A percentile compares a stretch with the other conserved stretches of the same genome.
phyloP scores from a whole-genome alignment of 495 filamentous ascomycete species.

The Saxispiralis lemnorum region DNA sequence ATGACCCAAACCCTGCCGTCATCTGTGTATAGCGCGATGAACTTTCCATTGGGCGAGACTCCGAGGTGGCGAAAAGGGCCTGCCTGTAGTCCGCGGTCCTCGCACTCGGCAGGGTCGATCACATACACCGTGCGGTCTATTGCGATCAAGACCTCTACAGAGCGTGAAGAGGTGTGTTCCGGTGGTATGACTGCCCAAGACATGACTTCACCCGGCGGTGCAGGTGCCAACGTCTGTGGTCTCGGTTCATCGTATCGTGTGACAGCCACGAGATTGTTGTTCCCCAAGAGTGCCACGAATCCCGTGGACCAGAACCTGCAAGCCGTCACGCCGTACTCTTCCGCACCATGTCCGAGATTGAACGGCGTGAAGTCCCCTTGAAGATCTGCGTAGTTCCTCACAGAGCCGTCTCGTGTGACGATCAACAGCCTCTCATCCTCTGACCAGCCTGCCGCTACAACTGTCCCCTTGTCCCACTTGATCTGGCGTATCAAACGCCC shows the following conservation, averaged over 20 bases:
- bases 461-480: slow-evolving; percentile 80
- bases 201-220: slow-evolving; percentile 60
- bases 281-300: slow-evolving; percentile 80
- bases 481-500: slow-evolving; percentile 65
- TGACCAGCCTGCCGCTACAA: slow-evolving; percentile 87
- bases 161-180: slow-evolving; percentile 76
- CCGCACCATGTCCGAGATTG: slow-evolving; percentile 72
- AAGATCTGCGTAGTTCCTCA: slow-evolving; percentile 79
- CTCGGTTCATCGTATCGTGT: slow-evolving; percentile 80
- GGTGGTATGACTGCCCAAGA: slow-evolving; percentile 86
- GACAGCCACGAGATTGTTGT: slow-evolving; percentile 75
- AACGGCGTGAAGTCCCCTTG: slow-evolving; percentile 92
- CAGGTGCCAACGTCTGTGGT: slow-evolving; percentile 61
- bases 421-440: slow-evolving; percentile 88
- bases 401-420: slow-evolving; percentile 74
- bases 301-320: slow-evolving; percentile 85
- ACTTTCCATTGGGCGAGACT: slow-evolving; percentile 79
- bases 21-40: slow-evolving; percentile 67
- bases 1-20: slow-evolving; percentile 85
- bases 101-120: slow-evolving; percentile 71
- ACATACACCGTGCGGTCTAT: slow-evolving; percentile 72
- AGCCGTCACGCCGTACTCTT: slow-evolving; percentile 66
- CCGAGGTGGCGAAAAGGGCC: slow-evolving; percentile 82
- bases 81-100: slow-evolving; percentile 75
- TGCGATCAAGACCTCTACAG: slow-evolving; percentile 82